A percentile compares a stretch with the other conserved stretches of the same genome.
phyloP scores from a whole-genome alignment of 495 filamentous ascomycete genomes.

The Hypoxylon crocopeplum region DNA sequence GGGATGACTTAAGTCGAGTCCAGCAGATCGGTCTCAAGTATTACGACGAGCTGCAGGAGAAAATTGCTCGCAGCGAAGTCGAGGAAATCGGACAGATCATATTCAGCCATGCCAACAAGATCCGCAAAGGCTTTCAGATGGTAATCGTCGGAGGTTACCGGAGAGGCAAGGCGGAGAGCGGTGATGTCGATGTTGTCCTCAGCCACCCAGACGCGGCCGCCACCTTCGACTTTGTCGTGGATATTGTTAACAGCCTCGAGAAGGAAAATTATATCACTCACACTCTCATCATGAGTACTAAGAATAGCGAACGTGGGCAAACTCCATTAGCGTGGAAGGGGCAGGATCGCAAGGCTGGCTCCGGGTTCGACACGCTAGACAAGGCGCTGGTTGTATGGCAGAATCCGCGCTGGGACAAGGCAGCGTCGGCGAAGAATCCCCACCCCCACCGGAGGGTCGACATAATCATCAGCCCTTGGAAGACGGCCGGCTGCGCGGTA shows the following conservation, averaged over 20 bases:
- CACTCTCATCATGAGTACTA: conserved; percentile 71
- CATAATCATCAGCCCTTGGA: conserved; percentile 91
- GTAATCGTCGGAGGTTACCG: conserved; percentile 86
- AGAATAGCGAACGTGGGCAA: conserved; percentile 74
- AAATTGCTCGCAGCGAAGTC: conserved; percentile 76
- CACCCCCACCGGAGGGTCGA: conserved; percentile 87
- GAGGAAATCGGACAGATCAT: conserved; percentile 70
- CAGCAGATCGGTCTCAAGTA: conserved; percentile 98
- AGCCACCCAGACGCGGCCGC: conserved; percentile 74
- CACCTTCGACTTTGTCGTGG: conserved; percentile 69
- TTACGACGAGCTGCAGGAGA: conserved; percentile 81
- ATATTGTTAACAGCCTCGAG: conserved; percentile 75
- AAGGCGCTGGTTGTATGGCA: conserved; percentile 96
- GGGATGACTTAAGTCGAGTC: conserved; percentile 73
- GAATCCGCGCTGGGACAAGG: conserved; percentile 64
- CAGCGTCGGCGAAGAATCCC: conserved; percentile 60
- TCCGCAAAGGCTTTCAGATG: conserved; percentile 66
- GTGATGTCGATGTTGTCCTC: conserved; percentile 87
- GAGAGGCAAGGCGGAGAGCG: conserved; percentile 73
- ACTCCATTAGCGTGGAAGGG: conserved; percentile 63
- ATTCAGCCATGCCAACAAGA: conserved; percentile 63
- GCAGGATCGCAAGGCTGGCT: conserved; percentile 42
- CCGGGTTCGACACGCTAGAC: conserved; percentile 85
- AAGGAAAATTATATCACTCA: conserved; percentile 76
- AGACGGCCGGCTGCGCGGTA: conserved; percentile 84